These are phyloP conservation scores for Tricholoma saponaceum DNA, from an alignment of 768 basidiomycete genomes.

Conservation along the genomic window DNA sequence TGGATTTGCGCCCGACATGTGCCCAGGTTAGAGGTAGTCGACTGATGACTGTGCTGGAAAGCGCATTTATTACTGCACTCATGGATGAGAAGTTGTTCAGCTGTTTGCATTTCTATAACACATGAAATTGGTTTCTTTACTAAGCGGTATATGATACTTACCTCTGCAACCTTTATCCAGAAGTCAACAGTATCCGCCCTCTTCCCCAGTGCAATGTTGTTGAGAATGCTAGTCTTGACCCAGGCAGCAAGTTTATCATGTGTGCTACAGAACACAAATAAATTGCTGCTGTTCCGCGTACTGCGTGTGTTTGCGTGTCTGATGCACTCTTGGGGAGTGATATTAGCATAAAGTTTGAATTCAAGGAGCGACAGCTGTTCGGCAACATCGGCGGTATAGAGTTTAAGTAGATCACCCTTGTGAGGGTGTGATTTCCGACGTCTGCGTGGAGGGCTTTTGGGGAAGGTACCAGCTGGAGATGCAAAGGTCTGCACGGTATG, in stretches of 20 bases:
- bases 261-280: constrained; percentile 52
- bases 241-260: constrained; percentile 62
- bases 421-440: constrained; percentile 44
- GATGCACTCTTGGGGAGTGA: constrained; percentile 74
- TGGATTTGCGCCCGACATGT: constrained; percentile 49
- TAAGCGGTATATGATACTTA: constrained; percentile 25
- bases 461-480: constrained; percentile 21
- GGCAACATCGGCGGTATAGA: constrained; percentile 68
- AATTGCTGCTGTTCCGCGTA: constrained; percentile 32
- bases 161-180: constrained; percentile 80
- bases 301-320: constrained; percentile 46
- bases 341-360: constrained; percentile 60
- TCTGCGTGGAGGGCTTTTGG: constrained; percentile 26
- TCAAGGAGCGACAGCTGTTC: constrained; percentile 82
- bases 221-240: constrained; percentile 64
- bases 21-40: constrained; percentile 63
- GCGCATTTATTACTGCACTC: constrained; percentile 60
- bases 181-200: constrained; percentile 60
- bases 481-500: constrained; percentile 36
- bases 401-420: constrained; percentile 58
- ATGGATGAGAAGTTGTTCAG: constrained; percentile 67
- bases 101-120: constrained; percentile 55
- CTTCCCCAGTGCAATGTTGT: constrained; percentile 43
- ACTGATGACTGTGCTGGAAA: constrained; percentile 55
- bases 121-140: constrained; percentile 4